phyloP scores from a whole-genome alignment of 177 flowering plant genomes.

The Vitis hybrid region DNA sequence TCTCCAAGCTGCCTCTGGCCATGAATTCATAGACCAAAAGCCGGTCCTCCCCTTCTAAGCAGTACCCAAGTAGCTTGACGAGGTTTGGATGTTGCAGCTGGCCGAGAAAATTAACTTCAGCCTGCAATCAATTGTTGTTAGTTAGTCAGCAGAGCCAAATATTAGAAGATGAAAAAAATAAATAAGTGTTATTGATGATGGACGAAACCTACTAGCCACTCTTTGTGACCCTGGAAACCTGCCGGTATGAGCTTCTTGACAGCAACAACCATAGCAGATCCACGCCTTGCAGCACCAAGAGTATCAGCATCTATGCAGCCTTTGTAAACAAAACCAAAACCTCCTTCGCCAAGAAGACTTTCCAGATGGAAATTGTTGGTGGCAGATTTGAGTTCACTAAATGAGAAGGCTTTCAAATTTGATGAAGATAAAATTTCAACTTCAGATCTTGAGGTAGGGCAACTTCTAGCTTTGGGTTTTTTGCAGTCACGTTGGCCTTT shows the following conservation, averaged over 20 bases:
- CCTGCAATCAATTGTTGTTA: slow-evolving; percentile 31
- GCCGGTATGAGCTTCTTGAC: slow-evolving; percentile 60
- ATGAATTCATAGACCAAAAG: slow-evolving; percentile 70
- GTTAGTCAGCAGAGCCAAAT: not conserved
- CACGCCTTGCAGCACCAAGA: slow-evolving; percentile 38
- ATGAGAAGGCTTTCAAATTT: slow-evolving; percentile 43
- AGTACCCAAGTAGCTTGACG: slow-evolving; percentile 67
- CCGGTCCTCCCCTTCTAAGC: slow-evolving; percentile 57
- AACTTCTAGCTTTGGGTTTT: too few species aligned
- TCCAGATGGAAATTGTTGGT: slow-evolving; percentile 49
- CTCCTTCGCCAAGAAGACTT: slow-evolving; percentile 60
- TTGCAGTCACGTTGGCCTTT: too few species aligned
- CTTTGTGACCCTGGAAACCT: slow-evolving; percentile 62
- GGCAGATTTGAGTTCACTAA: slow-evolving; percentile 39
- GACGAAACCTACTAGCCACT: slow-evolving; percentile 49
- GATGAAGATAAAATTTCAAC: slow-evolving; percentile 43
- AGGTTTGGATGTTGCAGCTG: slow-evolving; percentile 68
- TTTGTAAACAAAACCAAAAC: slow-evolving; percentile 63
- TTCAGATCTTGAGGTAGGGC: slow-evolving; percentile 31
- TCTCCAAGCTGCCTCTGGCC: slow-evolving; percentile 68
- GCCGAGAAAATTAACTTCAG: slow-evolving; percentile 69
- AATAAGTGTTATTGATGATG: not conserved
- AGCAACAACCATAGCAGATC: slow-evolving; percentile 46
- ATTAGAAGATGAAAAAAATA: not conserved
- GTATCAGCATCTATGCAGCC: slow-evolving; percentile 58